These are phyloP conservation scores for Nemania sp. DNA, from an alignment of 2,329 filamentous ascomycete species.

Conservation along the genomic window DNA sequence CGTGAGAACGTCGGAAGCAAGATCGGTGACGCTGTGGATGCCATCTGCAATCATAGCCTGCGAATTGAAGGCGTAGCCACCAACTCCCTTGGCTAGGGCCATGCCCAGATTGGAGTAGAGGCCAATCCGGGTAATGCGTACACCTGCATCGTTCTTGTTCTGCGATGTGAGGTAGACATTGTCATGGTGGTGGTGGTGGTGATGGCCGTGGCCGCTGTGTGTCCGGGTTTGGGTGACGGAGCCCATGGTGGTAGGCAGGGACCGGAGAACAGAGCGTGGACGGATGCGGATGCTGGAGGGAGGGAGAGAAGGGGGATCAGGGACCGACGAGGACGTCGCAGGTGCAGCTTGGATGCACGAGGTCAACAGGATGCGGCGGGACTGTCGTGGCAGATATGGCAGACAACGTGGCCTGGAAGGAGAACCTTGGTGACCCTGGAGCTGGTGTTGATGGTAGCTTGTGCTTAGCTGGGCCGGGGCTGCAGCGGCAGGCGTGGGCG, in stretches of 20 bases:
- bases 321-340: neutral
- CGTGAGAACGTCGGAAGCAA: slow-evolving; percentile 93
- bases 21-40: slow-evolving; percentile 92
- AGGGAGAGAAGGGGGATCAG: neutral
- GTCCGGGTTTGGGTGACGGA: slow-evolving; percentile 51
- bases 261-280: slow-evolving; percentile 20
- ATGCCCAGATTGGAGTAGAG: slow-evolving; percentile 89
- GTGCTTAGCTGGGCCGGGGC: slow-evolving; percentile 13
- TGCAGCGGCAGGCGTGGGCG: slow-evolving; percentile 4
- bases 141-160: slow-evolving; percentile 89
- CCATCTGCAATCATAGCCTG: slow-evolving; percentile 92
- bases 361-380: slow-evolving; percentile 31
- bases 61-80: slow-evolving; percentile 93
- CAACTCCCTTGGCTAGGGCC: slow-evolving; percentile 89
- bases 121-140: slow-evolving; percentile 88
- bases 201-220: slow-evolving; percentile 59
- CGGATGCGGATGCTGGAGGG: slow-evolving; percentile 19
- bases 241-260: slow-evolving; percentile 34
- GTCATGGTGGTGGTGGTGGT: slow-evolving; percentile 81
- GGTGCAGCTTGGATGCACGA: slow-evolving; percentile 14
- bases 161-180: slow-evolving; percentile 78
- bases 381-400: slow-evolving; percentile 20
- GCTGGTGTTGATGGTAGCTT: slow-evolving; percentile 7
- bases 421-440: slow-evolving; percentile 17
- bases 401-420: slow-evolving; percentile 30